Evolutionary conservation across 163 green algal genomes (phyloP), one percentile per base, ranked within the genome.

Genomic region (Scenedesmus sp.): DNA sequence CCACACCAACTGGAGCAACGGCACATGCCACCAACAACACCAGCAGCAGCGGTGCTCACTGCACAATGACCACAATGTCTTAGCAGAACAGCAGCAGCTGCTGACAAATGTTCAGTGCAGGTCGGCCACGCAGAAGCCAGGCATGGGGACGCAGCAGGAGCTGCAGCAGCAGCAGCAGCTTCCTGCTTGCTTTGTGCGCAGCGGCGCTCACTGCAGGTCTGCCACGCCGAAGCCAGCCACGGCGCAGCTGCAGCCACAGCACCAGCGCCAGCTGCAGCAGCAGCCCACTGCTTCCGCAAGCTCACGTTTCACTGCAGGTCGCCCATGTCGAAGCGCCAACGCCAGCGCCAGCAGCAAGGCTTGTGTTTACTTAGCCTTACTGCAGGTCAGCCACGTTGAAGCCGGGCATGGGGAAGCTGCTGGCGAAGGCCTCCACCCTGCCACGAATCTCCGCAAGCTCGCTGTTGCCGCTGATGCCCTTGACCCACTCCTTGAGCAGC

Each of bases 371-470:
- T 46, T 46, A 46, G 34, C 34, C 77, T 88, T n/a, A 88, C 57
- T 74, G n/a, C 59, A 88, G 83, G 83, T 76, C 83, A 2, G 23
- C 59, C 67, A 90, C 86, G 5, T 86, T 73, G 54, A 99, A 99
- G 56, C 98, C 98, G 3, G 98, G 98, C 98, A 99, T 99, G 82
- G 96, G 94, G 94, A 99, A 99, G 23, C 60, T 90, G 59, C 88
- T 90, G 15, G 96, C 93, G 91, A 97, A 99, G 7, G 92, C 96
- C 96, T 99, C 96, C n/a, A 99, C 98, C 12, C 96, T 90, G 13
- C 88, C 91, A 15, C 94, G 93, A 54, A 99, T 95, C 82, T 96
- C 95, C 6, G 89, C 91, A 1, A 99, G 93, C 74, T 95, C 94
- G 5, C 91, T 26, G 89, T 97, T 96, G 55, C 76, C 91, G 77